Evolutionary conservation across 106 monocot species (phyloP), one percentile per base, ranked within the genome.

Genomic region (Ottelia alismoides): DNA sequence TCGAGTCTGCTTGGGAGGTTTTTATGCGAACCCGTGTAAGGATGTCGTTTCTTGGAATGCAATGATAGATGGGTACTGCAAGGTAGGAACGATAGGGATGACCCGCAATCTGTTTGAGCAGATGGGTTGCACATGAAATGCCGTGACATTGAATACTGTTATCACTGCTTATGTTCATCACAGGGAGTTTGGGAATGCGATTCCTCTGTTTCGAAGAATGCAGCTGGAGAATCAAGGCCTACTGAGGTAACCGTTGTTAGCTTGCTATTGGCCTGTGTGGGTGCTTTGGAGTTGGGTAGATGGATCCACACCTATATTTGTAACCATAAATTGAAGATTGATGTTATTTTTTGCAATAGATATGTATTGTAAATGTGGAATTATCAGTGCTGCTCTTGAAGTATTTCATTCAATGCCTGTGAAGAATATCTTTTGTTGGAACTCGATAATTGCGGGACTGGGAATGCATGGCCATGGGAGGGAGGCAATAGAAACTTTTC

Each of bases 321-420:
- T 11, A 73, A 60, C 31, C 67, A 58, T 20, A 51, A 45, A 17
- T 29, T 83, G n/a, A 60, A 40, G 26, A 57, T 77, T 25, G 77
- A 83, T 60, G 70, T 71, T 43, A 47, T 83, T 20, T 60, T 83
- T 46, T 77, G 78, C 2, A 83, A 67, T 78, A 19, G 74, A 83
- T 60, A 78, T 83, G 74, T 83, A 83, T 56, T 78, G 63, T 45
- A 83, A 78, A 23, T 83, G 74, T 61, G 83, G 83, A 9, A 56
- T 53, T 26, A 61, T 73, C 19, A 72, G 75, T 12, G 20, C 49
- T 45, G 71, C 80, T 11, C 56, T 80, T 22, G 63, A 72, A 30
- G 65, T 60, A 18, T 73, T 77, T 30, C 56, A 56, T 22, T 10
- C 26, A n/a, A 49, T 82, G 69, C 69, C 73, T 10, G 22, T 27